Base-by-base conservation (phyloP, 1,139 yeast genomes). In the Taphrina sp. region DNA sequence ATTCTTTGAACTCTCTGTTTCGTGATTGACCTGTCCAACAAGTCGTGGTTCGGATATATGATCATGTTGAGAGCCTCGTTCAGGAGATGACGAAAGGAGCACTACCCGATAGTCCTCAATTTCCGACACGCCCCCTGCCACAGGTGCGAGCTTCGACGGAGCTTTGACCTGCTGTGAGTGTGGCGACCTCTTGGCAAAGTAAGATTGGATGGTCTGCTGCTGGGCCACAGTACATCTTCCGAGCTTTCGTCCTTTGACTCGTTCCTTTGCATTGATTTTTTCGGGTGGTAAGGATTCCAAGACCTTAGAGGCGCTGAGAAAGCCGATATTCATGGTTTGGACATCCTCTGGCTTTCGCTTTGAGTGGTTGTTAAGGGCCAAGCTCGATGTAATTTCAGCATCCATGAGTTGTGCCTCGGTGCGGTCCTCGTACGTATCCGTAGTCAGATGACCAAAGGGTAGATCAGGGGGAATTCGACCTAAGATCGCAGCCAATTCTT, bases 11-110 rank as follows among this genome's bases (percentile, higher is more conserved):
- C n/a, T n/a, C n/a, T n/a, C n/a, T n/a, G n/a, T n/a, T n/a, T n/a
- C n/a, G n/a, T n/a, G n/a, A n/a, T n/a, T n/a, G n/a, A n/a, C n/a
- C n/a, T n/a, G n/a, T n/a, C n/a, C n/a, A n/a, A n/a, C n/a, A n/a
- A n/a, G n/a, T n/a, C n/a, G n/a, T n/a, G n/a, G n/a, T n/a, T n/a
- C n/a, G n/a, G n/a, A n/a, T n/a, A n/a, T n/a, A n/a, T n/a, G n/a
- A n/a, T n/a, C n/a, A n/a, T n/a, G n/a, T n/a, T n/a, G n/a, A n/a
- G n/a, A n/a, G n/a, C 39, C 39, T 33, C 43, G 38, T 35, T 49
- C 54, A 22, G 54, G 54, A 5, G 54, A 49, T 2, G 54, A 49
- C 5, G 54, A 49, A 7, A 49, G 46, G 17, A 31, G 19, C 20
- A 49, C 34, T 3, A 33, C 33, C 5, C 38, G 38, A 23, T 49